These are phyloP conservation scores for Articulospora tetracladia DNA, from an alignment of 495 filamentous ascomycete species.

Conservation along the genomic window DNA sequence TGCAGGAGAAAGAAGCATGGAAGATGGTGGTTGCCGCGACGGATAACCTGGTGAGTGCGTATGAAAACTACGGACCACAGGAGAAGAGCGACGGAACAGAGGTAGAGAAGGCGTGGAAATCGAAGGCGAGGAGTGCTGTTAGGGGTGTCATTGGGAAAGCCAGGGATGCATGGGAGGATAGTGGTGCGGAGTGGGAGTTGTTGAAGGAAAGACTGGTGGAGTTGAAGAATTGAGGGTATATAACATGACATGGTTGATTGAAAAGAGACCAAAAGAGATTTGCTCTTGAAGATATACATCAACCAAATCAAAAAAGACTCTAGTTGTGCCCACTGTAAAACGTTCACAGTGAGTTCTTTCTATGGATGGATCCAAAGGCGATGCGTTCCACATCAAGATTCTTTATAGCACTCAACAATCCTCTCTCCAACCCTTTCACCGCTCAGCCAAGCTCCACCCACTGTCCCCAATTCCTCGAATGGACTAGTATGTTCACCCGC, in stretches of 20 bases:
- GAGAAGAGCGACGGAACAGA: constrained; percentile 42
- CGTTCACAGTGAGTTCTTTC: too few relatives aligned
- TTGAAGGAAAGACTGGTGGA: constrained; percentile 58
- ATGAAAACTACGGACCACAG: constrained; percentile 58
- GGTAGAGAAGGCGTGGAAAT: constrained; percentile 70
- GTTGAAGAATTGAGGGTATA: constrained; percentile 42
- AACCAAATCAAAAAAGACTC: too few relatives aligned
- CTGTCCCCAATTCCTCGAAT: constrained; percentile 82
- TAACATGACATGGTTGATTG: too few relatives aligned
- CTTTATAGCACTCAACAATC: constrained; percentile 35
- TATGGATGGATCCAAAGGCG: too few relatives aligned
- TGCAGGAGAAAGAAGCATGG: constrained; percentile 49
- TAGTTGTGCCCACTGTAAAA: too few relatives aligned
- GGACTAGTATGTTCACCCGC: constrained; percentile 94
- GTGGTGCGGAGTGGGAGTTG: constrained; percentile 56
- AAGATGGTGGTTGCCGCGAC: constrained; percentile 58
- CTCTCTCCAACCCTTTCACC: constrained; percentile 73
- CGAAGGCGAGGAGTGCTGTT: constrained; percentile 81
- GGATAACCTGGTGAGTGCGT: constrained; percentile 58
- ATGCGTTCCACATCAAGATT: too few relatives aligned
- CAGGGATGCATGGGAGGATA: constrained; percentile 79
- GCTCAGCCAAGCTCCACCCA: constrained; percentile 88
- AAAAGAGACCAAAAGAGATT: neutral
- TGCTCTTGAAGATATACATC: too few relatives aligned
- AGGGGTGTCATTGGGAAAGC: constrained; percentile 77